A percentile compares a stretch with the other conserved stretches of the same genome.
Evolutionary conservation across 2,329 filamentous ascomycete species (phyloP).

Genomic region (Penicillium sp.): DNA sequence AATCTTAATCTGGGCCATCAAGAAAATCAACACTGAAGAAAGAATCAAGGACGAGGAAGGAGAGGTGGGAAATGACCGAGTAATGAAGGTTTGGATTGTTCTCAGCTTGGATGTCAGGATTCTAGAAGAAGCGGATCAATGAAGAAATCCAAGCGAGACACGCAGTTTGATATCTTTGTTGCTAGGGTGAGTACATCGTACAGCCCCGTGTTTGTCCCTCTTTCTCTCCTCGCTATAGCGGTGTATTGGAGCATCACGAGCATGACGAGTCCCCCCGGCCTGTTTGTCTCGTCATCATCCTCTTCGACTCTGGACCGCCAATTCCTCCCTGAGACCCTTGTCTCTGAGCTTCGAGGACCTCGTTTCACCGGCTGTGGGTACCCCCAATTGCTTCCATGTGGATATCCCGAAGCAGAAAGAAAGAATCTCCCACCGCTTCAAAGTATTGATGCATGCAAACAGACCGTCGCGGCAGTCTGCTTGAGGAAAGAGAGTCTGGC

Average conservation of each 20-base stretch:
- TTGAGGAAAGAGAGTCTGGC: neutral
- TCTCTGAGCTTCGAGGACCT: conserved; percentile 28
- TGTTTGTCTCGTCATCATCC: conserved; percentile 14
- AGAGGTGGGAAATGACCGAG: neutral
- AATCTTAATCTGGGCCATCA: neutral
- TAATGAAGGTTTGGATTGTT: no score
- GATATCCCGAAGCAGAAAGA: conserved; percentile 17
- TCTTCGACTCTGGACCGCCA: conserved; percentile 18
- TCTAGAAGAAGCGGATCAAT: no score
- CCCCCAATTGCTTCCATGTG: conserved; percentile 31
- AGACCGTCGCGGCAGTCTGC: conserved; percentile 19
- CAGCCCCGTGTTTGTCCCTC: no score
- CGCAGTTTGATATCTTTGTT: neutral
- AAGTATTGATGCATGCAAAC: conserved; percentile 26
- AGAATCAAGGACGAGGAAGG: conserved; percentile 3
- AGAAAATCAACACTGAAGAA: neutral
- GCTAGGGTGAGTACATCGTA: conserved; percentile 2
- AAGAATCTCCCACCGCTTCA: conserved; percentile 4
- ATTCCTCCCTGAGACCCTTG: conserved; percentile 13
- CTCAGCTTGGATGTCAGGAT: no score
- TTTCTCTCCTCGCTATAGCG: conserved; percentile 6
- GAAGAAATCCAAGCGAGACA: no score
- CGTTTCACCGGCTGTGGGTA: conserved; percentile 31
- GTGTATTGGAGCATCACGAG: conserved; percentile 14
- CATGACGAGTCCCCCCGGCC: conserved; percentile 14